Evolutionary conservation across 2,329 filamentous ascomycete species (phyloP).

Genomic region (Beauveria australis): DNA sequence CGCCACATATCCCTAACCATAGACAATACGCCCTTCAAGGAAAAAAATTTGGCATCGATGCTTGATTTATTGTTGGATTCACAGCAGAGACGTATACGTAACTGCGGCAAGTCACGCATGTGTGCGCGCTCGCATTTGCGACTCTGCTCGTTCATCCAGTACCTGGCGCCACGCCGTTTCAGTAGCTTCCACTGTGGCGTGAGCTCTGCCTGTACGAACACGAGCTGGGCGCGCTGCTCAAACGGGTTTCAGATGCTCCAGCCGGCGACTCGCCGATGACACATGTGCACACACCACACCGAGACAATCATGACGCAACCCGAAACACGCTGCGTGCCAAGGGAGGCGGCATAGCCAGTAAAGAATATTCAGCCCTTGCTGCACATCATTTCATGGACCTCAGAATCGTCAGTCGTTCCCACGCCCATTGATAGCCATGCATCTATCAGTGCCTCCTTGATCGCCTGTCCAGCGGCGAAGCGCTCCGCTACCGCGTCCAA

Average conservation of each 20-base stretch:
- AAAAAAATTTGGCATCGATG: background rate
- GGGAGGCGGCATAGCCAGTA: background rate
- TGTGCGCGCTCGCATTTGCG: too few species aligned
- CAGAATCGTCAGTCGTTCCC: background rate
- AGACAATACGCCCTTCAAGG: background rate
- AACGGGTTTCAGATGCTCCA: background rate
- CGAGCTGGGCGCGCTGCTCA: background rate
- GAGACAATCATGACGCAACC: background rate
- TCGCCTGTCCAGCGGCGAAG: slow-evolving; percentile 21
- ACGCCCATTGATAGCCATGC: background rate
- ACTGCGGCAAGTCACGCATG: too few species aligned
- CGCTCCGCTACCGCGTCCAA: slow-evolving; percentile 15
- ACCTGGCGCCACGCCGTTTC: background rate
- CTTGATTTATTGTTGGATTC: slow-evolving; percentile 14
- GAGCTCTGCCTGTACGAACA: background rate
- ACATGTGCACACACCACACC: background rate
- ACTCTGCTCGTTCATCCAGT: too few species aligned
- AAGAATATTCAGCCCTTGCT: background rate
- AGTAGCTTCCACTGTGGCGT: background rate
- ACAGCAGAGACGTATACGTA: slow-evolving; percentile 15
- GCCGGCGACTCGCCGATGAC: background rate
- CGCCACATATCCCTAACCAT: background rate
- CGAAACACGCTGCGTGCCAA: background rate
- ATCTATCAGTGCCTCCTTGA: background rate
- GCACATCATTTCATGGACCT: background rate